These are phyloP conservation scores for Penicillium corylophilum DNA, from an alignment of 2,329 filamentous ascomycete genomes.

Conservation along the genomic window DNA sequence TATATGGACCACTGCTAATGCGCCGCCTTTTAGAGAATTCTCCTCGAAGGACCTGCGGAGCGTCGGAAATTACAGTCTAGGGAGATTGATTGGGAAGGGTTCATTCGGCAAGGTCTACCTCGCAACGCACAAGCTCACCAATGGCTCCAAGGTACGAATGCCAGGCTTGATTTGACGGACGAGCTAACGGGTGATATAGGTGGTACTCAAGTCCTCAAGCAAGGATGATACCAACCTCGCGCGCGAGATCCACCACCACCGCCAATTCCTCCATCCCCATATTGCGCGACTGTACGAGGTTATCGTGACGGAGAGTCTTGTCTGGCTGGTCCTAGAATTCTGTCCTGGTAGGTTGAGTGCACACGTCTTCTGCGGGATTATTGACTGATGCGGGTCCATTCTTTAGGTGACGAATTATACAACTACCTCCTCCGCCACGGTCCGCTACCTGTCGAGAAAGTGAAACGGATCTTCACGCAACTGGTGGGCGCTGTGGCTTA, in stretches of 20 bases:
- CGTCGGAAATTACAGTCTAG: conserved; percentile 92
- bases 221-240: conserved; percentile 95
- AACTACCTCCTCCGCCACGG: conserved; percentile 90
- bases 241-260: conserved; percentile 96
- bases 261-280: conserved; percentile 95
- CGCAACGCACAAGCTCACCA: conserved; percentile 93
- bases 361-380: background rate
- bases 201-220: conserved; percentile 96
- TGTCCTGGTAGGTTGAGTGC: conserved; percentile 67
- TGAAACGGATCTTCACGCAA: conserved; percentile 94
- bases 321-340: conserved; percentile 96
- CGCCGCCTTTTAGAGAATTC: conserved; percentile 71
- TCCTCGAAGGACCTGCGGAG: conserved; percentile 84
- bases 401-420: conserved; percentile 86
- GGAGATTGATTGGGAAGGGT: conserved; percentile 90
- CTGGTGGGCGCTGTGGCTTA: conserved; percentile 92
- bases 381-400: conserved; percentile 3
- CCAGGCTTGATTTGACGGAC: background rate
- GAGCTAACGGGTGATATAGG: conserved; percentile 52
- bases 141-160: conserved; percentile 80
- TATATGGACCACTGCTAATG: conserved; percentile 10
- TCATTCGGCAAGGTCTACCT: conserved; percentile 99
- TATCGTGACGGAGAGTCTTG: conserved; percentile 89
- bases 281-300: conserved; percentile 97
- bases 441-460: conserved; percentile 77